These are phyloP conservation scores for Mrakia hoshinonis DNA, from an alignment of 768 basidiomycete genomes.

Conservation along the genomic window DNA sequence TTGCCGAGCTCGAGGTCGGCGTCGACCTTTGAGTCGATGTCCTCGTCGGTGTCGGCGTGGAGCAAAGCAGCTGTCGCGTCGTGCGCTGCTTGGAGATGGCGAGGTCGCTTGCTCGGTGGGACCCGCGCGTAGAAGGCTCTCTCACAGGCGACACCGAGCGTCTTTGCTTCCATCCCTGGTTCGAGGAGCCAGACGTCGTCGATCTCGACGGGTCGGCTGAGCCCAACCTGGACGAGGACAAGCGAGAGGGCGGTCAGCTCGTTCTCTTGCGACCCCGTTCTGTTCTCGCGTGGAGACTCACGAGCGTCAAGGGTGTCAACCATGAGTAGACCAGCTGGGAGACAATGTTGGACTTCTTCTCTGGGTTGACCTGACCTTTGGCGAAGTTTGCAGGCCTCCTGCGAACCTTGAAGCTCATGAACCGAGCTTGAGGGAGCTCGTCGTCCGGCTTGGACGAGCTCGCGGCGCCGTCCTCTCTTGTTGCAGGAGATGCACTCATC, in stretches of 20 bases:
- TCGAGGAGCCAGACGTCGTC: slow-evolving; percentile 40
- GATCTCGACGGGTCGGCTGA: slow-evolving; percentile 45
- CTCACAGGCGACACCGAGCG: slow-evolving; percentile 46
- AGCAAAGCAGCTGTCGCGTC: background rate
- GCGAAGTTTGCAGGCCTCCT: too few relatives aligned
- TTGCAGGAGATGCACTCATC: too few relatives aligned
- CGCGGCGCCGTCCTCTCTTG: too few relatives aligned
- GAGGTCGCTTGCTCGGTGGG: slow-evolving; percentile 47
- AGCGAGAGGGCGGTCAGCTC: background rate
- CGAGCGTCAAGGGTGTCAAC: slow-evolving; percentile 49
- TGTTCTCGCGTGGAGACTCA: slow-evolving; percentile 32
- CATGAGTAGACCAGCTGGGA: slow-evolving; percentile 14
- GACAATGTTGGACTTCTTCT: slow-evolving; percentile 5
- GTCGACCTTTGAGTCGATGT: background rate
- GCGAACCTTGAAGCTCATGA: too few relatives aligned
- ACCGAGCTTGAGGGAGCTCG: too few relatives aligned
- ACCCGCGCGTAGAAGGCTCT: slow-evolving; percentile 49
- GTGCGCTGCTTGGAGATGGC: background rate
- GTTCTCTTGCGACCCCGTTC: background rate
- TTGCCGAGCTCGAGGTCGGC: background rate
- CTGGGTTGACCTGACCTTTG: too few relatives aligned
- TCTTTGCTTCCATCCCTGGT: slow-evolving; percentile 39
- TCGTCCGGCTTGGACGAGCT: too few relatives aligned
- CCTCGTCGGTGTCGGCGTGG: background rate
- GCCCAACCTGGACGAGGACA: slow-evolving; percentile 40